phyloP scores from a whole-genome alignment of 805 yeast species.

The Candida manassasensis region DNA sequence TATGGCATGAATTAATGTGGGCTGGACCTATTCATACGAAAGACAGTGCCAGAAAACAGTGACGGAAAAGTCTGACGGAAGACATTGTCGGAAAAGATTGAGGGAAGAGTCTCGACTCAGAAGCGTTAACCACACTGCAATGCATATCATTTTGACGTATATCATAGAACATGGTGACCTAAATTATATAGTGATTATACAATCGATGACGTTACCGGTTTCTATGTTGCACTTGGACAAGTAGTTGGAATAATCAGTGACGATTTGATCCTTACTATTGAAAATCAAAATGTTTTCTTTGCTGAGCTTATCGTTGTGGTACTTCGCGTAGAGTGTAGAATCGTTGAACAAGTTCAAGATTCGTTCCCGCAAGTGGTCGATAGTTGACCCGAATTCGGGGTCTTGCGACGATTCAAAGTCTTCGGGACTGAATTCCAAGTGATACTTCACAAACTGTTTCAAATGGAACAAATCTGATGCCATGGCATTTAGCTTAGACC shows the following conservation, averaged over 20 bases:
- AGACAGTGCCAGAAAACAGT: too few relatives aligned
- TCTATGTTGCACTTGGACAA: slow-evolving; percentile 36
- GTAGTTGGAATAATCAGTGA: slow-evolving; percentile 22
- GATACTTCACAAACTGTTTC: slow-evolving; percentile 43
- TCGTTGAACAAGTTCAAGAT: slow-evolving; percentile 51
- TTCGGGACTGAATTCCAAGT: slow-evolving; percentile 77
- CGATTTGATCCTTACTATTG: slow-evolving; percentile 25
- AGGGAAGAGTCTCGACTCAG: too few relatives aligned
- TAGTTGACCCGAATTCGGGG: slow-evolving; percentile 66
- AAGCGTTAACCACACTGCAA: too few relatives aligned
- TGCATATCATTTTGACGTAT: too few relatives aligned
- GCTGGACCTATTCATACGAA: too few relatives aligned
- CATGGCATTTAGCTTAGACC: slow-evolving; percentile 16
- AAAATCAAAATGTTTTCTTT: slow-evolving; percentile 22
- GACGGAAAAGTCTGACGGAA: too few relatives aligned
- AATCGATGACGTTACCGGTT: slow-evolving; percentile 39
- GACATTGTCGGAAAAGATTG: too few relatives aligned
- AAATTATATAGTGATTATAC: slow-evolving; percentile 14
- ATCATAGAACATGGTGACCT: too few relatives aligned
- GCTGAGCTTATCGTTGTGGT: slow-evolving; percentile 9
- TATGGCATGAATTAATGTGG: too few relatives aligned
- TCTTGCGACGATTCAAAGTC: slow-evolving; percentile 59
- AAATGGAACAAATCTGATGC: slow-evolving; percentile 16
- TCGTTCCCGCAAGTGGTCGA: slow-evolving; percentile 57
- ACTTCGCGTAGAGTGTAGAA: slow-evolving; percentile 23